Conservation (phyloP, 192 early-diverging fungal species). For the Obelidium mucronatum region DNA sequence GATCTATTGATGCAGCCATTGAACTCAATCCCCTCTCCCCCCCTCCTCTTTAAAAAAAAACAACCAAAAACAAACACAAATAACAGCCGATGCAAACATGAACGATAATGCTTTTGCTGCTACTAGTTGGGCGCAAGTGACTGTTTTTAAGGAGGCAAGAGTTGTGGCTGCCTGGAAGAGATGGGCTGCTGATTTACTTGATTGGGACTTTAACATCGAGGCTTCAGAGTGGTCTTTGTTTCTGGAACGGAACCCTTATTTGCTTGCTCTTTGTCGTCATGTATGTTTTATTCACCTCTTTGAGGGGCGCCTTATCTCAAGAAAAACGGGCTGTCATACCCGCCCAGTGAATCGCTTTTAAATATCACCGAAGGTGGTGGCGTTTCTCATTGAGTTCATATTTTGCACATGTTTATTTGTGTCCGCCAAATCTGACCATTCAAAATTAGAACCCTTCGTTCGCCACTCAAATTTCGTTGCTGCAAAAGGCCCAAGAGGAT, state of each 20-base stretch:
- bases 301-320: too few relatives aligned
- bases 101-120: conserved; percentile 44
- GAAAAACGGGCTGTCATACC: too few relatives aligned
- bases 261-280: background rate
- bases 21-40: background rate
- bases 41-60: too few relatives aligned
- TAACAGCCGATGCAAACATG: conserved; percentile 29
- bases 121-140: conserved; percentile 39
- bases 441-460: conserved; percentile 9
- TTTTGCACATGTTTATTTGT: background rate
- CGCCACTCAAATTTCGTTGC: background rate
- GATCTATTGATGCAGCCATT: background rate
- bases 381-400: background rate
- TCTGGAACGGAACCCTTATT: background rate
- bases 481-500: background rate
- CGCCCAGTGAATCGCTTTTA: too few relatives aligned
- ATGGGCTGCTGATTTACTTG: conserved; percentile 24
- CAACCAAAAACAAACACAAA: too few relatives aligned
- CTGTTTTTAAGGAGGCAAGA: conserved; percentile 23
- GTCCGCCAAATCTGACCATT: background rate
- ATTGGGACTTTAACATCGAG: conserved; percentile 29
- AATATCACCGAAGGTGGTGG: too few relatives aligned
- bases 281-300: background rate
- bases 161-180: conserved; percentile 32
- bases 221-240: background rate